phyloP scores from a whole-genome alignment of 345 rosid genomes.

The Cardiospermum halicacabum region DNA sequence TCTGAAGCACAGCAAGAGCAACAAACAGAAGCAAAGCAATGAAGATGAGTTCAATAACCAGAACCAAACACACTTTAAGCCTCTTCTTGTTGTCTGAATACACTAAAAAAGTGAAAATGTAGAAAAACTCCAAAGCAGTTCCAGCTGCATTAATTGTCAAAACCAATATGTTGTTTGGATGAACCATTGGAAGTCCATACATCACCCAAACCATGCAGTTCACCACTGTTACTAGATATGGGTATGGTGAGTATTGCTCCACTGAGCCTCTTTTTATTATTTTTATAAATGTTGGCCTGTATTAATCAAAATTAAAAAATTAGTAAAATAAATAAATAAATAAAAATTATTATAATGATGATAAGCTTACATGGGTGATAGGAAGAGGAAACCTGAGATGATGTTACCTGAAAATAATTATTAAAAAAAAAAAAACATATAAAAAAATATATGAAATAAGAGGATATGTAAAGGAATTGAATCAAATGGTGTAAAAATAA shows the following conservation, averaged over 20 bases:
- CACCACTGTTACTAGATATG: constrained; percentile 72
- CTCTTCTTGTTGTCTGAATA: constrained; percentile 39
- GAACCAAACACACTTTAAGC: constrained; percentile 21
- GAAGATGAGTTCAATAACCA: constrained; percentile 36
- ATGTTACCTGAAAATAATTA: constrained; percentile 61
- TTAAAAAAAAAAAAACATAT: neutral
- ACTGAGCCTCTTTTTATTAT: constrained; percentile 71
- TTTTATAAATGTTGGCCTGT: constrained; percentile 72
- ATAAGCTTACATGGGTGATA: constrained; percentile 75
- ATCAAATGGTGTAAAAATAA: neutral
- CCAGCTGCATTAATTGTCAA: constrained; percentile 75
- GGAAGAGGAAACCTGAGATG: constrained; percentile 68
- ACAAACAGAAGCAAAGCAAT: constrained; percentile 24
- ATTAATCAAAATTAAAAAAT: neutral
- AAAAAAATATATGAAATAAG: neutral
- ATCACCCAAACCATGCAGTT: constrained; percentile 84
- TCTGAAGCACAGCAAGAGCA: constrained; percentile 43
- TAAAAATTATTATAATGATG: neutral
- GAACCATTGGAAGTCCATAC: constrained; percentile 77
- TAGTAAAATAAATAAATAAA: too few relatives aligned
- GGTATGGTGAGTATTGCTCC: constrained; percentile 69
- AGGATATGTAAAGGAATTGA: too few relatives aligned
- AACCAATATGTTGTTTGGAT: constrained; percentile 60
- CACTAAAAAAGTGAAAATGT: constrained; percentile 40
- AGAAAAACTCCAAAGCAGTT: constrained; percentile 45